Percentiles rank a stretch among this genome's conserved stretches.
These are phyloP conservation scores for Fraxinus xanthoxyloides DNA, from an alignment of 305 asterid species.

Conservation along the genomic window DNA sequence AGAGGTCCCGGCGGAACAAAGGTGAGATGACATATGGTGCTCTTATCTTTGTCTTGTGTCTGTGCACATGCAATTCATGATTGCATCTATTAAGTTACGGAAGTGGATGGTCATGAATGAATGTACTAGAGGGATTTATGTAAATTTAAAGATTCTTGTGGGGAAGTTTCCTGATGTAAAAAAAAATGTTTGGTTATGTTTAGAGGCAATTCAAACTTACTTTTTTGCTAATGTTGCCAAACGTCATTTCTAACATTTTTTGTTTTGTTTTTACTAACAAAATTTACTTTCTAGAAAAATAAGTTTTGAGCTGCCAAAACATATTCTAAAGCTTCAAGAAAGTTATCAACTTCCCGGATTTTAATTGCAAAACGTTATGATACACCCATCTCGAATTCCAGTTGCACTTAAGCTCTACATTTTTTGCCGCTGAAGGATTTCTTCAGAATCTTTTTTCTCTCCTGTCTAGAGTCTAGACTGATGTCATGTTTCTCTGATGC, in stretches of 20 bases:
- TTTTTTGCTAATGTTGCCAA: not conserved
- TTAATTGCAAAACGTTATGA: not conserved
- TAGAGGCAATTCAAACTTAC: not conserved
- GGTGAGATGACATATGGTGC: slow-evolving; percentile 47
- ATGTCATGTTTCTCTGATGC: slow-evolving; percentile 22
- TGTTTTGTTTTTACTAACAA: not conserved
- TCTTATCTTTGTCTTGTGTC: not conserved
- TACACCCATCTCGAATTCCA: not conserved
- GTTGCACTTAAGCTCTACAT: not conserved
- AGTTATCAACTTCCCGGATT: slow-evolving; percentile 10
- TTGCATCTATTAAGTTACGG: not conserved
- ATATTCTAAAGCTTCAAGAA: not conserved
- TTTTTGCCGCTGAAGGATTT: not conserved
- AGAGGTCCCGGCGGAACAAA: slow-evolving; percentile 94
- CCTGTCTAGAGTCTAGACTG: slow-evolving; percentile 14
- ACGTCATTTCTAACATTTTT: not conserved
- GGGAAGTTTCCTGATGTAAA: slow-evolving; percentile 2
- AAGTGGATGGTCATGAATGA: not conserved
- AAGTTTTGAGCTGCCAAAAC: not conserved
- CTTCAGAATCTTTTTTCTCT: not conserved
- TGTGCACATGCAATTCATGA: not conserved
- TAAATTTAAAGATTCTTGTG: not conserved
- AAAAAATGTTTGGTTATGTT: not conserved
- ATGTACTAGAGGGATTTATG: not conserved
- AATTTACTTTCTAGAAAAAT: not conserved